Base-by-base conservation (phyloP, 1,284 basidiomycete species). In the Cystobasidium sp. region DNA sequence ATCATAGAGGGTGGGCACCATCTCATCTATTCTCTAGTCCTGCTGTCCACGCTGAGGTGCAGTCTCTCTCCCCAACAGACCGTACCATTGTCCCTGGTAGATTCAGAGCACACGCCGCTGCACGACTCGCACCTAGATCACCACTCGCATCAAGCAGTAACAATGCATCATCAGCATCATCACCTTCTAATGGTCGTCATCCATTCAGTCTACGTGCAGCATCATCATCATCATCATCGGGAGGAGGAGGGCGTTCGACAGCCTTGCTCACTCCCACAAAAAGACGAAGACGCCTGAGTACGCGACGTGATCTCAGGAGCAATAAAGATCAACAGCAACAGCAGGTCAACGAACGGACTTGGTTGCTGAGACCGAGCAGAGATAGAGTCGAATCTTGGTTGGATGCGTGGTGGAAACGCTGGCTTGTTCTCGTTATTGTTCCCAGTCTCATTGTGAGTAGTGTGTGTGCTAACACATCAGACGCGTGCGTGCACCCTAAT, bases 381-480 rank as follows among this genome's bases (percentile, higher is more conserved):
- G 81, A 81, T 44, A 80, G 79, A 5, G 86, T 87, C 6, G 84
- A 86, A 59, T 75, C 61, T 0, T 85, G 84, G 84, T 80, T 87
- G 43, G 78, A 80, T 31, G 82, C 80, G 18, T 87, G 85, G 83
- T 85, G 83, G 83, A 84, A 82, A 68, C 78, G 86, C 0, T 86
- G 85, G 81, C 81, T 83, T 6, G 83, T 86, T 0, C 81, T 87
- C 4, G 83, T 85, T 0, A 74, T 84, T 0, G 70, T 85, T 1
- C 86, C 86, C 0, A 85, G 85, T 69, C 43, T 85, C 16, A 80
- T 84, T 0, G 86, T 85, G 55, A 76, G 84, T 78, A 46, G 5
- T 31, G 12, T 44, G 31, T 16, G 1, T 1, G 41, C 41, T 16
- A 1, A 62, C 3, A 31, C 41, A 5, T 7, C 3, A 1, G 53